Base-by-base conservation (phyloP, 768 basidiomycete species). In the Favolaschia claudopus region DNA sequence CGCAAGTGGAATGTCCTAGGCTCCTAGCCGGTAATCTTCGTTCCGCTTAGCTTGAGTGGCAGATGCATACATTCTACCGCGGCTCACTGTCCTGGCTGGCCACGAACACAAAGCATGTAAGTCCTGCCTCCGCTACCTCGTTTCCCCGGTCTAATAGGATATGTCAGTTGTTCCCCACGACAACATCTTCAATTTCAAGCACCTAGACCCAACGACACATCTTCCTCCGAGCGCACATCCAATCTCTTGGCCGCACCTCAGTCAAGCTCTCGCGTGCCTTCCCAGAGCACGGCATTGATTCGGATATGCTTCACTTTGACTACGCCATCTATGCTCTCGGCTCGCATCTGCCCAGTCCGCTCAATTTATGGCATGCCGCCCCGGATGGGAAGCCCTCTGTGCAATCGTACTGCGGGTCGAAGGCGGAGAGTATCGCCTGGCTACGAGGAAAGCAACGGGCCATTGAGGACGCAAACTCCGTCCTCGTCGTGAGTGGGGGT, bases 401-500 rank as follows among this genome's bases (percentile, higher is more conserved):
- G 12, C 32, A 28, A 2, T 29, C 45, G 7, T 82, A 79, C 52
- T 59, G 54, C 9, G 85, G 85, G 4, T 74, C 67, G 49, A 88
- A 87, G 68, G 20, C 66, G 0, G 82, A 82, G 55, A 81, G 80
- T 0, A 74, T 86, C 15, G 73, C 70, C 2, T 87, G 84, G 79
- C 74, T 89, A 38, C 75, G 74, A 58, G 69, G 73, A n/a, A 77
- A 79, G 53, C 88, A 89, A 64, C 67, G 69, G 29, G 69, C 74
- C 5, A 76, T 91, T 44, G 72, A 80, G 49, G 71, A 68, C 3
- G 79, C 86, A 0, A 72, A 69, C 1, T 82, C 78, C 37, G 78
- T 92, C 4, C 79, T 91, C 7, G 80, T 91, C 14, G 81, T 91
- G 3, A 90, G 91, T 2, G 89, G 88, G 12, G 90, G 91, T 1